Evolutionary conservation across 2,329 filamentous ascomycete species (phyloP), one percentile per base, ranked within the genome.

Genomic region (Ceratocystis destructans): DNA sequence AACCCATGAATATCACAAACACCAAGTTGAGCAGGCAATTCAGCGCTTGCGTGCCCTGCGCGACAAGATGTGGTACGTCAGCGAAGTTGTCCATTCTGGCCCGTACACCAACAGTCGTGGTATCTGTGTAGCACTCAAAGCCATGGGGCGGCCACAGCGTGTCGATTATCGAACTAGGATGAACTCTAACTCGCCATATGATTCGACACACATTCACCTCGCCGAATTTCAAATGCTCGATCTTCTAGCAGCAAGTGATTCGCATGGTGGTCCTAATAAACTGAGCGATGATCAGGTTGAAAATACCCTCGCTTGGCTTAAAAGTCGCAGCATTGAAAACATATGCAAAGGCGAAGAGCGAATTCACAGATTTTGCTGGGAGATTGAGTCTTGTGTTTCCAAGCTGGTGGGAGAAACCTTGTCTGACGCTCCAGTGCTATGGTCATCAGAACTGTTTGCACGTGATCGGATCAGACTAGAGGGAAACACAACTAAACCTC

Each of bases 41-140:
- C 80, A 81, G 67, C 84, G 84, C 4, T 80, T 94, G 46, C 84
- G 86, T 67, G 86, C 87, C 25, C 80, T 96, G 48, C 85, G 94
- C 53, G 89, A 96, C 74, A 97, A 97, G 79, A 96, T 97, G 89
- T 99, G 94, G 94, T 99, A 96, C 74, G 89, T 94, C 68, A 93
- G 89, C 1, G 91, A 96, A 74, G 92, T 97, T 33, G 87, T 90
- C 69, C 92, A 93, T 71, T 96, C 94, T 3, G 88, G 86, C 62
- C 85, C 86, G 8, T 97, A 96, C 72, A 89, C 94, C 68, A 88
- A 95, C 70, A 90, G 90, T 48, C 87, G 87, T 67, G 90, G 93
- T 70, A 87, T 97, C 61, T 89, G 91, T 5, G 83, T 89, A 68
- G 94, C 93, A 3, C 78, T 99, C 62, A 95, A 94, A 75, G 90